Conservation (phyloP, 192 early-diverging fungal genomes). For the Mortierella alpina region DNA sequence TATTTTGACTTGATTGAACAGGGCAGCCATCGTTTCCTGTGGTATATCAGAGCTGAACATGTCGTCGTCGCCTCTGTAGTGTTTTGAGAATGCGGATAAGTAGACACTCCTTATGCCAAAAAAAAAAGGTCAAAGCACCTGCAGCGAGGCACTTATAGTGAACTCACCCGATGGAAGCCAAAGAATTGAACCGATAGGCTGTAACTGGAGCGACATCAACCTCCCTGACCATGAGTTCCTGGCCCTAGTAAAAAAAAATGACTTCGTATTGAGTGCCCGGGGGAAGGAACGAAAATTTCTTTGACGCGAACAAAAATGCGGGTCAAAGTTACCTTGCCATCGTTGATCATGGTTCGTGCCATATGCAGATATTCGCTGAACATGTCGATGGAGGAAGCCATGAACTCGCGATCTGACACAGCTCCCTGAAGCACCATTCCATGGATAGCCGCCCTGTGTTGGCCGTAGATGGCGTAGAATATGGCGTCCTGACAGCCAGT, state of each 20-base stretch:
- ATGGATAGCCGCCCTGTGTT: conserved; percentile 18
- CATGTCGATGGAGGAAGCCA: conserved; percentile 24
- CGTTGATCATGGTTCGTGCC: conserved; percentile 42
- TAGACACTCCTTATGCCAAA: neutral
- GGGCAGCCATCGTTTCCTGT: conserved; percentile 15
- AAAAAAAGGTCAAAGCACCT: neutral
- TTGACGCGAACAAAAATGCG: too few relatives aligned
- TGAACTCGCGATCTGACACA: conserved; percentile 57
- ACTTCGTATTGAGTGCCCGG: too few relatives aligned
- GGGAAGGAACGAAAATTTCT: too few relatives aligned
- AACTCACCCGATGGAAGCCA: conserved; percentile 48
- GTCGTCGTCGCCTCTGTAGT: conserved; percentile 48
- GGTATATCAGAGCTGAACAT: conserved; percentile 55
- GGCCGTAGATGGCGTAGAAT: conserved; percentile 37
- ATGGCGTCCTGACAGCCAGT: conserved; percentile 58
- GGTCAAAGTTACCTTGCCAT: conserved; percentile 31
- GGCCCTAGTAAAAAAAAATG: conserved; percentile 5
- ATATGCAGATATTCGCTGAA: conserved; percentile 37
- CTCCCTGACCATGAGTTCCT: conserved; percentile 54
- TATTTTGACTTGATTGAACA: conserved; percentile 32
- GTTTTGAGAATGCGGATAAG: neutral
- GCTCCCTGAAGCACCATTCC: conserved; percentile 57
- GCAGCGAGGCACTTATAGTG: neutral
- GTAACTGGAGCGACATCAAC: conserved; percentile 49
- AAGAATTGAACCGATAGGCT: conserved; percentile 52